These are phyloP conservation scores for Crithidia expoeki DNA, from an alignment of 208 protist genomes.

Conservation along the genomic window DNA sequence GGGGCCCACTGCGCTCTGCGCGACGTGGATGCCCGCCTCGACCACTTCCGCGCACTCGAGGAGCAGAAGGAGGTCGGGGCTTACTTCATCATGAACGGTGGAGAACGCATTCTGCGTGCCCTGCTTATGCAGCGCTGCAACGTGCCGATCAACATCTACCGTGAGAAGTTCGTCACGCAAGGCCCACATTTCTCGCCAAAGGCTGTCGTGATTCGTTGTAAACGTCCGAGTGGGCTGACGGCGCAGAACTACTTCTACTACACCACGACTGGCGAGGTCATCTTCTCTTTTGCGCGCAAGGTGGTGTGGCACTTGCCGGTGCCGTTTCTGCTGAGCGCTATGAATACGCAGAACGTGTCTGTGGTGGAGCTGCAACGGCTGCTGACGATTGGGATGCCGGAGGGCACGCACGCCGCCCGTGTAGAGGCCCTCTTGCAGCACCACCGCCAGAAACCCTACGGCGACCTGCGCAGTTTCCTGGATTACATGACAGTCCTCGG, in stretches of 20 bases:
- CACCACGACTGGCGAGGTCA: constrained; percentile 84
- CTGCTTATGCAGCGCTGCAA: constrained; percentile 96
- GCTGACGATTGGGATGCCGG: constrained; percentile 72
- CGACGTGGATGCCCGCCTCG: constrained; percentile 57
- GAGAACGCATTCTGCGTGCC: constrained; percentile 97
- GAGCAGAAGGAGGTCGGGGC: constrained; percentile 97
- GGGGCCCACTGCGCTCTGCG: constrained; percentile 81
- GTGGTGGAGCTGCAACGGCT: constrained; percentile 66
- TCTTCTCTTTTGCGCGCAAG: constrained; percentile 88
- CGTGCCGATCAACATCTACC: constrained; percentile 92
- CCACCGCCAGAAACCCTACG: constrained; percentile 83
- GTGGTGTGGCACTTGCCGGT: constrained; percentile 89
- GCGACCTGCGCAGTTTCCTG: constrained; percentile 64
- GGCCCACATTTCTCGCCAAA: constrained; percentile 95
- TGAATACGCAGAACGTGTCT: constrained; percentile 64
- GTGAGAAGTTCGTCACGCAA: constrained; percentile 90
- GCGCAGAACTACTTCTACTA: constrained; percentile 98
- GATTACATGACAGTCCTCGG: constrained; percentile 84
- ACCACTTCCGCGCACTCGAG: constrained; percentile 88
- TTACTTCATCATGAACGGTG: constrained; percentile 99
- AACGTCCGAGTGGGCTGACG: constrained; percentile 92
- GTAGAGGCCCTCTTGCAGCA: constrained; percentile 91
- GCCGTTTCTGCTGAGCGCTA: constrained; percentile 68
- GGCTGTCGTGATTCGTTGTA: constrained; percentile 95
- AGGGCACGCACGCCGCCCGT: constrained; percentile 57